Evolutionary conservation across 2,329 filamentous ascomycete species (phyloP), one percentile per base, ranked within the genome.

Genomic region (Fusarium nisikadoi): DNA sequence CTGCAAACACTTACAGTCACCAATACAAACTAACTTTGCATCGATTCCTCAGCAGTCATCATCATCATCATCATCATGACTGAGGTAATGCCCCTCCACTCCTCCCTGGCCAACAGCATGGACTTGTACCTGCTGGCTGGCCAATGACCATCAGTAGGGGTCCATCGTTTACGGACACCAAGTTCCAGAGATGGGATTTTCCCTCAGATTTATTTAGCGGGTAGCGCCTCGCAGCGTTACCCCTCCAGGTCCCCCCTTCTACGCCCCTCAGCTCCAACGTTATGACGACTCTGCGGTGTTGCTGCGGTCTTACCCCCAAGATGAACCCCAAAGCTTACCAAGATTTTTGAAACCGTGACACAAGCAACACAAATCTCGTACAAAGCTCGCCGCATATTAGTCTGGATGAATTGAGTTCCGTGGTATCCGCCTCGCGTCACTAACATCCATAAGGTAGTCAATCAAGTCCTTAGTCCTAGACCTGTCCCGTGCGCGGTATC

Each of bases 351-450:
- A 73, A 60, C 71, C 64, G 55, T 73, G 71, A 73, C 71, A 74
- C 60, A 72, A 74, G 71, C 63, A 71, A 73, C 56, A 73, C 70
- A 73, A 74, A 71, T 71, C 70, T 72, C 70, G 67, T 62, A 72
- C 70, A 72, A 72, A 73, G 46, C 65, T 61, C 52, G 60, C 70
- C 69, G 69, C 65, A 72, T 50, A 54, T 50, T 36, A 47, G 55
- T 53, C 38, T 65, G 41, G 36, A 45, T 50, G 29, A 35, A 27
- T 70, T 50, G 36, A 45, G 38, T 65, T 52, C 57, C 53, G 43
- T 56, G n/a, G 49, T 29, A 57, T 68, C 68, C 54, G 69, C 66
- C 53, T 53, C 59, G 31, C 38, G 55, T 65, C 39, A 56, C 45
- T 29, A 49, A 45, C 33, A 41, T 68, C 54, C 43, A 29, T 47